A percentile compares a stretch with the other conserved stretches of the same genome.
Conservation (phyloP, 192 early-diverging fungal genomes). For the Martensiomyces pterosporus region DNA sequence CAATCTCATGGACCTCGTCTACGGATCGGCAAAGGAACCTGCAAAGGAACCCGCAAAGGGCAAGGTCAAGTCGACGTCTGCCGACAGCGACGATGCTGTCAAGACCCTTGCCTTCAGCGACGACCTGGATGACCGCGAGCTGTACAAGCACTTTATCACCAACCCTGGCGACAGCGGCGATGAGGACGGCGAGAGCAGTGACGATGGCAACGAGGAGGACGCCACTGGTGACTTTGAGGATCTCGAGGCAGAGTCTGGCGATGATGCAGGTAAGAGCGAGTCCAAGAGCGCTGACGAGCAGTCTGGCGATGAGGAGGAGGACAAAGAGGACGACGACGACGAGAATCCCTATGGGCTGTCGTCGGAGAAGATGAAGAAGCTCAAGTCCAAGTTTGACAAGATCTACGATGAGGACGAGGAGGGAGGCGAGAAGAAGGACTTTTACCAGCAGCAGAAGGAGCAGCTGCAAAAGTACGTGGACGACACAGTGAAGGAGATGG, state of each 20-base stretch:
- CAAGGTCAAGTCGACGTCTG: slow-evolving; percentile 26
- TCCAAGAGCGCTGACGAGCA: slow-evolving; percentile 75
- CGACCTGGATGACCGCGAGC: slow-evolving; percentile 25
- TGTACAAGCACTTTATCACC: slow-evolving; percentile 40
- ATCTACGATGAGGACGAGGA: slow-evolving; percentile 79
- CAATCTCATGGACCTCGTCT: slow-evolving; percentile 89
- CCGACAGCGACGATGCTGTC: slow-evolving; percentile 35
- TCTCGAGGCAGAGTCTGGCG: slow-evolving; percentile 59
- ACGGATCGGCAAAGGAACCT: slow-evolving; percentile 59
- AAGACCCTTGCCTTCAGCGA: slow-evolving; percentile 31
- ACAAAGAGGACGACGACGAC: slow-evolving; percentile 36
- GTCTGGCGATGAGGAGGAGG: slow-evolving; percentile 22
- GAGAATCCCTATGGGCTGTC: slow-evolving; percentile 60
- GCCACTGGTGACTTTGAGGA: slow-evolving; percentile 64
- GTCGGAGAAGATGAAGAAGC: slow-evolving; percentile 77
- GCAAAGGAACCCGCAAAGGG: slow-evolving; percentile 10
- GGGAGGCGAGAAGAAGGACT: slow-evolving; percentile 63
- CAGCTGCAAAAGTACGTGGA: slow-evolving; percentile 79
- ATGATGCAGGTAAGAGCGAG: slow-evolving; percentile 24
- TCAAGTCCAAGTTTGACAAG: slow-evolving; percentile 93
- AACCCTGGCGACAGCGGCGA: slow-evolving; percentile 32
- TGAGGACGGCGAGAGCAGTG: slow-evolving; percentile 21
- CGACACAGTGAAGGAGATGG: slow-evolving; percentile 85
- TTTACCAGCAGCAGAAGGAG: slow-evolving; percentile 87
- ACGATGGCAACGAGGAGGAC: slow-evolving; percentile 52